Evolutionary conservation across 305 asterid species (phyloP).

Genomic region (Fraxinus sp.): DNA sequence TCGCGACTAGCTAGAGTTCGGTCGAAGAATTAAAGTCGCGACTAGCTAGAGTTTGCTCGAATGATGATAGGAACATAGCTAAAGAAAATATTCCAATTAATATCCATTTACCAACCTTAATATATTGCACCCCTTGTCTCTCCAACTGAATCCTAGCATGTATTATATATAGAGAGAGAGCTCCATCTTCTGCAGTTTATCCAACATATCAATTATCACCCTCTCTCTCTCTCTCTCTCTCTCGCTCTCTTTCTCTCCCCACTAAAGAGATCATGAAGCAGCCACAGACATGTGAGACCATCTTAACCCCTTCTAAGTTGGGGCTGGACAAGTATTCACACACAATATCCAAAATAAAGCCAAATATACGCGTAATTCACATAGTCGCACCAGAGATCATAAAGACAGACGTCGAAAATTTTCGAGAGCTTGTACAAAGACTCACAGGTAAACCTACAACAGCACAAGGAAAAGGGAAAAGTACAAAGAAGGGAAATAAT

Average conservation of each 20-base stretch:
- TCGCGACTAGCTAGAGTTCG: too few relatives aligned
- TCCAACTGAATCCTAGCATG: conserved; percentile 17
- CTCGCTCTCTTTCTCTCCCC: neutral
- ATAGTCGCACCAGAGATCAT: conserved; percentile 68
- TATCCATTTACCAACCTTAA: neutral
- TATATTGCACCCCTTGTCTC: neutral
- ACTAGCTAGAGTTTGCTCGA: neutral
- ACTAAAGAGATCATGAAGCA: conserved; percentile 34
- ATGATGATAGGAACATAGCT: neutral
- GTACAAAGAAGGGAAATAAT: conserved; percentile 14
- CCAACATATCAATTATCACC: neutral
- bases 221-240: conserved; percentile 7
- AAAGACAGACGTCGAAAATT: conserved; percentile 57
- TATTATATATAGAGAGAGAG: conserved; percentile 12
- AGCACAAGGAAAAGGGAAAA: conserved; percentile 17
- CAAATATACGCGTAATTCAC: conserved; percentile 78
- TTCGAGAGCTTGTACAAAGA: conserved; percentile 70
- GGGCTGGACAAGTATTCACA: conserved; percentile 44
- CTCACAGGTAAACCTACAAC: conserved; percentile 62
- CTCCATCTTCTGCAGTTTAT: conserved; percentile 24
- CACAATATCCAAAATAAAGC: conserved; percentile 51
- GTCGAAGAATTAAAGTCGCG: neutral
- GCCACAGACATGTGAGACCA: conserved; percentile 31
- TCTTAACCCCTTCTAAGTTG: conserved; percentile 36
- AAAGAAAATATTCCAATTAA: neutral